Evolutionary conservation across 2,329 filamentous ascomycete genomes (phyloP).

Genomic region (Neobulgaria alba): DNA sequence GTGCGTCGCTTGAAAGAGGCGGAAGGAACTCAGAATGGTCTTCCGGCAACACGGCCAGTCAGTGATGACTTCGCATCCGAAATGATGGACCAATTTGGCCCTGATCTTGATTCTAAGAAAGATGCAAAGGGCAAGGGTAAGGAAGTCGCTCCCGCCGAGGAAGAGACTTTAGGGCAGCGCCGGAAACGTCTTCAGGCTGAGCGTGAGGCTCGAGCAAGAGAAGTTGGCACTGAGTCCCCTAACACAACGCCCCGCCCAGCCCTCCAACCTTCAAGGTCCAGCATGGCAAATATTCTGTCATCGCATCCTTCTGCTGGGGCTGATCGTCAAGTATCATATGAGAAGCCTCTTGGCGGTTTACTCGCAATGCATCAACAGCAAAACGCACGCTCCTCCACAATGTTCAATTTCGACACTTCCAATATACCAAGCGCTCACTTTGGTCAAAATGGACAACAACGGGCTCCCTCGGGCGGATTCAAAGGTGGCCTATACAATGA

Average conservation of each 20-base stretch:
- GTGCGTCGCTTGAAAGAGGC: slow-evolving; percentile 52
- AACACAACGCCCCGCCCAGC: slow-evolving; percentile 5
- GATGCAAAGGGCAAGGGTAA: slow-evolving; percentile 29
- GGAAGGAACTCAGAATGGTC: slow-evolving; percentile 32
- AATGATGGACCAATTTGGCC: slow-evolving; percentile 56
- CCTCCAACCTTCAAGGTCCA: slow-evolving; percentile 30
- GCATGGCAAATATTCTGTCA: slow-evolving; percentile 38
- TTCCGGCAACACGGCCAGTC: slow-evolving; percentile 39
- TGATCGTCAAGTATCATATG: slow-evolving; percentile 9
- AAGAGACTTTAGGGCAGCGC: slow-evolving; percentile 73
- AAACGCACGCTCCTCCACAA: slow-evolving; percentile 19
- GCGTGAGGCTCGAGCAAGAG: slow-evolving; percentile 52
- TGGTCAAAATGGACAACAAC: neutral
- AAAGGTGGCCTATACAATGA: slow-evolving; percentile 20
- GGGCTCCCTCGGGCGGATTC: slow-evolving; percentile 10
- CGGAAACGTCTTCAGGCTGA: slow-evolving; percentile 65
- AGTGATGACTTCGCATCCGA: slow-evolving; percentile 61
- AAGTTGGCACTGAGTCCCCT: slow-evolving; percentile 31
- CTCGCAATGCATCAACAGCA: slow-evolving; percentile 25
- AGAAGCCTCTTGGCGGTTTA: slow-evolving; percentile 22
- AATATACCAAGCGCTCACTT: slow-evolving; percentile 5
- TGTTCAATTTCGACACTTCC: slow-evolving; percentile 20
- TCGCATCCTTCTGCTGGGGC: slow-evolving; percentile 38
- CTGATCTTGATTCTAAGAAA: slow-evolving; percentile 30
- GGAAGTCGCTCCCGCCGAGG: slow-evolving; percentile 42